Base-by-base conservation (phyloP, 345 rosid genomes). In the Barbarea vulgaris region DNA sequence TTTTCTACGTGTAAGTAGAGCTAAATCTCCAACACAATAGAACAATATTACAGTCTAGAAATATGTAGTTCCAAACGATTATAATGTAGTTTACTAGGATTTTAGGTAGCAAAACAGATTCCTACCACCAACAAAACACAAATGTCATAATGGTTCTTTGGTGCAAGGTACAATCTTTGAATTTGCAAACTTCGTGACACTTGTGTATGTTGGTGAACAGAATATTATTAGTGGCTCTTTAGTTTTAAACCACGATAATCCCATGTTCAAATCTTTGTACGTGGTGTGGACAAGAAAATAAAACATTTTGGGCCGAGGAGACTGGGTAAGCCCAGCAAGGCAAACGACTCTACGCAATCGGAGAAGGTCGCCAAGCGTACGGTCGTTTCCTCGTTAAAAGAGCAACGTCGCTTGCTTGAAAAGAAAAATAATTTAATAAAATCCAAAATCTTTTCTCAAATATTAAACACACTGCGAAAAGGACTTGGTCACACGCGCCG, bases 361-460 rank as follows among this genome's bases (percentile, higher is more conserved):
- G 67, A 24, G 36, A 63, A 63, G 36, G 67, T 63, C 52, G 67
- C 52, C 34, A 42, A 41, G 22, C 67, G 51, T 22, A 41, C 67
- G 67, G 51, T 62, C 36, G 15, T 25, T 62, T 27, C 48, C 7
- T 37, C 31, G 4, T 61, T 6, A 22, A 7, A 37, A 37, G 15
- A 62, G 46, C 14, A 62, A 62, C 67, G 66, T 39, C 66, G 50
- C 50, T 61, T 19, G 8, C 31, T 42, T 63, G 25, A 15, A 2
- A 12, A 52, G 7, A 22, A 27, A 53, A 53, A 25, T 25, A 48
- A 17, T 17, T 8, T 15, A 24, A 24, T 24, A 15, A 41, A 52
- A 33, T 17, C 39, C 61, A 30, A 30, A 33, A 33, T 58, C 9
- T 34, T 18, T 36, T 11, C 28, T 10, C 64, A 59, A 34, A 19